Base-by-base conservation (phyloP, 2,329 filamentous ascomycete genomes). In the Cladorrhinum sp. region DNA sequence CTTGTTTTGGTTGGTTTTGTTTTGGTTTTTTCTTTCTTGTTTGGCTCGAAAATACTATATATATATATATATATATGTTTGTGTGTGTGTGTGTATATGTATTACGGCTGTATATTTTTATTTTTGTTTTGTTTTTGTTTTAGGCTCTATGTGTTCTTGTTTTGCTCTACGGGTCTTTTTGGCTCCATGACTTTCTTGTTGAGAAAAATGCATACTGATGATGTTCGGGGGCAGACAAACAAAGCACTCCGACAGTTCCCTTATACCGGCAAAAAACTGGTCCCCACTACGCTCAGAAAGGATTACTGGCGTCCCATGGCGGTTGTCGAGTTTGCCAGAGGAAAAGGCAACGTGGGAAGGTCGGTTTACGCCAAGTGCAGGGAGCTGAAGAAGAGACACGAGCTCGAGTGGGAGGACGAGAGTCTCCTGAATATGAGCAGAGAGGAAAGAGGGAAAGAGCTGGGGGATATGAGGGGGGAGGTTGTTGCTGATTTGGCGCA, bases 231-330 rank as follows among this genome's bases (percentile, higher is more conserved):
- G 20, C 61, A 74, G 72, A 46, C 59, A 58, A 71, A 68, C 62
- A 68, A 69, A 63, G 68, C 70, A 18, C 61, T 70, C 24, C 57
- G 64, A 10, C 73, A 74, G 52, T 67, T 89, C 62, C 82, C 84
- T 53, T 89, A 82, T 76, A 85, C 86, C 65, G 86, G 86, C 74
- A 89, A 89, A 72, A 88, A 90, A 74, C 80, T 83, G 52, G 82
- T 84, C 65, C 86, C 86, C 1, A 72, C 81, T 58, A 84, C 83
- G 68, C 76, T 89, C 42, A 85, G 87, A 61, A 87, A 86, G 73
- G 87, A 90, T 75, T 84, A 86, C 74, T 89, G 87, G 86, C 75
- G 76, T 33, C 83, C 84, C 6, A 75, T 89, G 68, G 85, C 85
- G 55, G 74, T 81, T 64, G 82, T 89, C 63, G 75, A 81, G 69